Evolutionary conservation across 371 early-diverging fungal genomes (phyloP).

Genomic region (Rhizopus stolonifer): DNA sequence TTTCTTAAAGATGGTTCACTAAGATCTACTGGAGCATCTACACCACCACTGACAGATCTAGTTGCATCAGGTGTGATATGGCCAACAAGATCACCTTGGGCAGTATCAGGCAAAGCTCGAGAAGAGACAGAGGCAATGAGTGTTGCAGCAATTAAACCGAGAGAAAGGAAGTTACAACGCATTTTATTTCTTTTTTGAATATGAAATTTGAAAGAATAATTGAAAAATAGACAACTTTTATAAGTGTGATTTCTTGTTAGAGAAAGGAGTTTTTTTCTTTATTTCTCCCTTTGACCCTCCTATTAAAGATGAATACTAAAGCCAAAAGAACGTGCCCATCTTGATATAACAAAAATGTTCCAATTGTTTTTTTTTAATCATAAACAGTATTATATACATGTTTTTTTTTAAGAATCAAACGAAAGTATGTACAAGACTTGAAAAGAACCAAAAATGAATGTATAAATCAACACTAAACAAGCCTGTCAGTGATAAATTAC

Average conservation of each 20-base stretch:
- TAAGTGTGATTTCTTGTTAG: too few relatives aligned
- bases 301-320: too few relatives aligned
- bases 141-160: conserved; percentile 9
- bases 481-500: background rate
- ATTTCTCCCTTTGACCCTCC: too few relatives aligned
- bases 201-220: background rate
- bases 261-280: too few relatives aligned
- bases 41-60: too few relatives aligned
- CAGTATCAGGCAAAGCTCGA: conserved; percentile 5
- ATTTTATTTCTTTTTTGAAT: background rate
- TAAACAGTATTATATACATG: background rate
- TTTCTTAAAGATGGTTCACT: background rate
- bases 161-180: conserved; percentile 14
- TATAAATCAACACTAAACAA: background rate
- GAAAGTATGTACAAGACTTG: background rate
- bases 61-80: too few relatives aligned
- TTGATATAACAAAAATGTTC: too few relatives aligned
- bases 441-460: too few relatives aligned
- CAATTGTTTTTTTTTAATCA: too few relatives aligned
- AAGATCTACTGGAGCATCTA: background rate
- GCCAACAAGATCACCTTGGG: conserved; percentile 17
- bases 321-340: too few relatives aligned
- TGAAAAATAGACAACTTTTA: background rate
- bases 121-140: conserved; percentile 2
- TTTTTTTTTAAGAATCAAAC: too few relatives aligned